Percentiles rank a stretch among this genome's conserved stretches.
Conservation (phyloP, 2,329 filamentous ascomycete species). For the Fusarium avenaceum region DNA sequence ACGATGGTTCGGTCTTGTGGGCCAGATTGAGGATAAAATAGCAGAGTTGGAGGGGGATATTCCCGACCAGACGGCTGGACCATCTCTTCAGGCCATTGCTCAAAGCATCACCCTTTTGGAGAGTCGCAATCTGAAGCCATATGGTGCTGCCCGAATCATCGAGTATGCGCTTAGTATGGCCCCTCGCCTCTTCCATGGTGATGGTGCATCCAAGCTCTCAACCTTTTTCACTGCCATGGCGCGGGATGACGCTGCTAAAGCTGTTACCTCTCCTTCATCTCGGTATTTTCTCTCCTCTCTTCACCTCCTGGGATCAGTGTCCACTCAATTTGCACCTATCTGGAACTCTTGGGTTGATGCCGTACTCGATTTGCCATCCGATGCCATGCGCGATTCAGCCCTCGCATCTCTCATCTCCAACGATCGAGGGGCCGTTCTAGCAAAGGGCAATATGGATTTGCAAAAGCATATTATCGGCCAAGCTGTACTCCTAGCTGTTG, state of each 20-base stretch:
- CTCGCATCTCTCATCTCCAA: slow-evolving; percentile 64
- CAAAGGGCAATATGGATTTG: slow-evolving; percentile 57
- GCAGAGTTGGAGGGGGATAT: slow-evolving; percentile 27
- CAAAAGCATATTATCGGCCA: slow-evolving; percentile 63
- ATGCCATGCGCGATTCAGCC: slow-evolving; percentile 47
- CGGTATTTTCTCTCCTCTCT: slow-evolving; percentile 75
- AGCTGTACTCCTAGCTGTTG: slow-evolving; percentile 57
- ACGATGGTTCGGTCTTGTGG: slow-evolving; percentile 75
- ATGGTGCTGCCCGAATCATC: slow-evolving; percentile 65
- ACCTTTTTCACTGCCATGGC: slow-evolving; percentile 65
- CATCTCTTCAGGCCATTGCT: slow-evolving; percentile 51
- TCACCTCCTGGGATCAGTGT: slow-evolving; percentile 64
- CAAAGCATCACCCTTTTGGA: slow-evolving; percentile 60
- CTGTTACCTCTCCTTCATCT: slow-evolving; percentile 78
- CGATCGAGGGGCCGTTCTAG: slow-evolving; percentile 55
- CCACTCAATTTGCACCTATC: slow-evolving; percentile 55
- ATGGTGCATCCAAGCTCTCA: slow-evolving; percentile 55
- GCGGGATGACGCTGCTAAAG: slow-evolving; percentile 65
- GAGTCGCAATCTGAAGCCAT: slow-evolving; percentile 69
- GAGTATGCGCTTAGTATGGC: slow-evolving; percentile 56
- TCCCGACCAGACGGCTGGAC: slow-evolving; percentile 50
- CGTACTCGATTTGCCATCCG: slow-evolving; percentile 54
- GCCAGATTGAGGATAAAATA: slow-evolving; percentile 58
- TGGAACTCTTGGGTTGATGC: slow-evolving; percentile 62
- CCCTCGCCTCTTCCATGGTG: slow-evolving; percentile 58